Evolutionary conservation across 2,329 filamentous ascomycete genomes (phyloP).

Genomic region (Aspergillus proliferans): DNA sequence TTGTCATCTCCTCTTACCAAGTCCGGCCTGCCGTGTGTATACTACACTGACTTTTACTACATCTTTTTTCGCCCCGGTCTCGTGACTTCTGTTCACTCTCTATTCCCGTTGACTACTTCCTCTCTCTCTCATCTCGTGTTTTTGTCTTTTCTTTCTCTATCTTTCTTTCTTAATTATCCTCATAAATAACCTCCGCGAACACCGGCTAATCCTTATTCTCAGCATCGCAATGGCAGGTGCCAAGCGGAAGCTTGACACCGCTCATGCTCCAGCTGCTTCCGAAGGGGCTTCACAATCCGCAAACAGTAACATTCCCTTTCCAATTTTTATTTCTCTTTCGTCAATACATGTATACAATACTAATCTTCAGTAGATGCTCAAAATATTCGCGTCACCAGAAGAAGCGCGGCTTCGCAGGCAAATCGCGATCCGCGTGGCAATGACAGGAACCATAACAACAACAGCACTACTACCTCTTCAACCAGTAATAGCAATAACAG

Average conservation of each 20-base stretch:
- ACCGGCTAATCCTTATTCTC: conserved; percentile 1
- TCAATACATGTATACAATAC: background rate
- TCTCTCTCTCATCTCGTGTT: conserved; percentile 1
- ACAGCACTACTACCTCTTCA: background rate
- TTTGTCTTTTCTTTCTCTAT: background rate
- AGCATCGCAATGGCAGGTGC: conserved; percentile 31
- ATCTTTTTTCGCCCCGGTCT: background rate
- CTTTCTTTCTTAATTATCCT: background rate
- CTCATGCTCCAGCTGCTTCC: conserved; percentile 14
- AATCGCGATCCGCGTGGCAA: background rate
- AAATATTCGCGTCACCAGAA: conserved; percentile 3
- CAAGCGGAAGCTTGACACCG: conserved; percentile 27
- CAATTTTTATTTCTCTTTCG: background rate
- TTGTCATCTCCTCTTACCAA: too few relatives aligned
- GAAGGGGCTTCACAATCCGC: conserved; percentile 15
- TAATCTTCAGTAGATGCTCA: background rate
- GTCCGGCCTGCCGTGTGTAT: too few relatives aligned
- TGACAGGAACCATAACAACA: conserved; percentile 1
- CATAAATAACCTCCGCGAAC: background rate
- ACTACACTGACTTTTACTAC: background rate
- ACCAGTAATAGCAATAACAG: conserved; percentile 8
- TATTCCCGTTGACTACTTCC: conserved; percentile 4
- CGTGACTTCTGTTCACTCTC: conserved; percentile 2
- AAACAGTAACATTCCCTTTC: conserved; percentile 15
- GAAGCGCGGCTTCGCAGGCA: background rate